Conservation (phyloP, 2,329 filamentous ascomycete genomes). For the Trichoderma koningiopsis region DNA sequence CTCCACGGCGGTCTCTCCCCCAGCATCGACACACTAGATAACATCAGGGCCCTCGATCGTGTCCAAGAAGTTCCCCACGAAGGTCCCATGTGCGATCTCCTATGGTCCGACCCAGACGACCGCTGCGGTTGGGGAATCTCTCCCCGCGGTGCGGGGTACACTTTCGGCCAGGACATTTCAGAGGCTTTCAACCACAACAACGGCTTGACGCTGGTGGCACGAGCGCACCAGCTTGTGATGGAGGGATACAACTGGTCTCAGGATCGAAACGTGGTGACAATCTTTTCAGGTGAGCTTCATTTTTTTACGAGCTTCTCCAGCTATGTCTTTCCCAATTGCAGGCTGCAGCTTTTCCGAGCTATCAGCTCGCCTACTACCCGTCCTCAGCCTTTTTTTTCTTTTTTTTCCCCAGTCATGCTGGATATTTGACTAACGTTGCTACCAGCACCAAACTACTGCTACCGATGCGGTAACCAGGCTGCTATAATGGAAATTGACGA, state of each 20-base stretch:
- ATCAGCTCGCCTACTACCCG: neutral
- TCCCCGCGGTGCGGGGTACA: slow-evolving; percentile 91
- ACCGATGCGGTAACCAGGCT: slow-evolving; percentile 97
- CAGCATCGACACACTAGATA: slow-evolving; percentile 93
- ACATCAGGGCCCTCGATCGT: slow-evolving; percentile 91
- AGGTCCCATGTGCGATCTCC: slow-evolving; percentile 94
- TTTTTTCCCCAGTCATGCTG: neutral
- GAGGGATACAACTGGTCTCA: slow-evolving; percentile 99
- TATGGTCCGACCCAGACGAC: slow-evolving; percentile 98
- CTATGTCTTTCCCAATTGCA: neutral
- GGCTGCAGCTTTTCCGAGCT: neutral
- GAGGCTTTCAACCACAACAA: slow-evolving; percentile 99
- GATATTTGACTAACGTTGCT: slow-evolving; percentile 28
- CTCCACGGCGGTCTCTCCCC: slow-evolving; percentile 95
- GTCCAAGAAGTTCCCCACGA: slow-evolving; percentile 99
- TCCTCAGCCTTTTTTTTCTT: neutral
- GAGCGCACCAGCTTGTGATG: slow-evolving; percentile 98
- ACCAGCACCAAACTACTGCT: slow-evolving; percentile 88
- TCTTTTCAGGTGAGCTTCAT: slow-evolving; percentile 78
- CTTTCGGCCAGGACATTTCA: slow-evolving; percentile 94
- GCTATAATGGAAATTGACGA: slow-evolving; percentile 99
- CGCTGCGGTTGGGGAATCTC: slow-evolving; percentile 95
- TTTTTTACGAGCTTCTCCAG: neutral
- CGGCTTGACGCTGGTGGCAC: slow-evolving; percentile 88
- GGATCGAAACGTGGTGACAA: slow-evolving; percentile 96